Evolutionary conservation across 2,329 filamentous ascomycete species (phyloP).

Genomic region (Fusarium cyanostomum): DNA sequence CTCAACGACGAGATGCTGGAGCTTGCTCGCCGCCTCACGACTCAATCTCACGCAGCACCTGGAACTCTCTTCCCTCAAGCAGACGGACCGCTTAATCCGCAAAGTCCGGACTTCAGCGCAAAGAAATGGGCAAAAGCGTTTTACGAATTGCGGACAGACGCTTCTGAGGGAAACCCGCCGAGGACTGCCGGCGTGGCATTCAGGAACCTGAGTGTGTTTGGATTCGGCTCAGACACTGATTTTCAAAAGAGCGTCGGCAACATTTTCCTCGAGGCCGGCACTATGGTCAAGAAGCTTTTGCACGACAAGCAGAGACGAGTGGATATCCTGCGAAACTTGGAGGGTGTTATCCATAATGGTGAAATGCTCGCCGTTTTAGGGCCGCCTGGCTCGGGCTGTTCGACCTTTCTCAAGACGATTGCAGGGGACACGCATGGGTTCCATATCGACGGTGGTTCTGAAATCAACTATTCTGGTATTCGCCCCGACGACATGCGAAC

Average conservation of each 20-base stretch:
- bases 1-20: constrained; percentile 38
- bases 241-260: constrained; percentile 45
- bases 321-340: constrained; percentile 71
- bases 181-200: constrained; percentile 45
- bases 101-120: constrained; percentile 52
- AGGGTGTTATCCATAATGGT: constrained; percentile 71
- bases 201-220: constrained; percentile 40
- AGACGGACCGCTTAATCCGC: constrained; percentile 50
- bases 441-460: constrained; percentile 70
- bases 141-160: constrained; percentile 38
- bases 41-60: constrained; percentile 37
- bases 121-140: constrained; percentile 56
- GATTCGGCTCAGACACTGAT: constrained; percentile 43
- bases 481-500: constrained; percentile 76
- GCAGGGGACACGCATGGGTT: constrained; percentile 83
- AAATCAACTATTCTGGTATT: constrained; percentile 79
- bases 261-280: constrained; percentile 35
- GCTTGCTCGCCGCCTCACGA: constrained; percentile 44
- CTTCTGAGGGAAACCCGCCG: constrained; percentile 39
- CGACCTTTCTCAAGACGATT: constrained; percentile 82
- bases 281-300: constrained; percentile 21
- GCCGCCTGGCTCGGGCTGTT: constrained; percentile 75
- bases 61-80: constrained; percentile 42
- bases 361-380: constrained; percentile 79
- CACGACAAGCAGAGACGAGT: constrained; percentile 62